phyloP scores from a whole-genome alignment of 495 filamentous ascomycete genomes.

The Ascobolus immersus region DNA sequence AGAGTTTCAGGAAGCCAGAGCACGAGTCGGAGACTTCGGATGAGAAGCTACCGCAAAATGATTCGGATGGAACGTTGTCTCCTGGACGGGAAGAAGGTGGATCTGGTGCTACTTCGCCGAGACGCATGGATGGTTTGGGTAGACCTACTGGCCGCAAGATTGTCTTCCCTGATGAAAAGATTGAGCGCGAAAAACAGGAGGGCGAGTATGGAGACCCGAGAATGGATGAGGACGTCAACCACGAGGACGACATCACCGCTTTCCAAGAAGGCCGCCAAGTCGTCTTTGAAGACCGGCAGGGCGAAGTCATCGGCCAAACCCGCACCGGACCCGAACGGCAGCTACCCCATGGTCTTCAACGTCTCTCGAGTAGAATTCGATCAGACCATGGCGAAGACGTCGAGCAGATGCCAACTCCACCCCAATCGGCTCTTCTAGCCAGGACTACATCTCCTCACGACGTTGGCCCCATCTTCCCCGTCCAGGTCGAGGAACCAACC shows the following conservation, averaged over 20 bases:
- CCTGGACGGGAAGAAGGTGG: slow-evolving; percentile 30
- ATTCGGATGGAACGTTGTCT: slow-evolving; percentile 22
- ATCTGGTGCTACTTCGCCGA: slow-evolving; percentile 10
- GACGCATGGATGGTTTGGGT: no score
- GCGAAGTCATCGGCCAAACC: slow-evolving; percentile 40
- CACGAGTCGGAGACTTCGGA: slow-evolving; percentile 26
- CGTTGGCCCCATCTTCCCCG: no score
- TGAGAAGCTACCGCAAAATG: slow-evolving; percentile 23
- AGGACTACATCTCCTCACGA: no score
- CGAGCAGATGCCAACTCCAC: slow-evolving; percentile 12
- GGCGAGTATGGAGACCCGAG: no score
- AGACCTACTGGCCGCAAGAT: no score
- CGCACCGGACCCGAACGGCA: slow-evolving; percentile 1
- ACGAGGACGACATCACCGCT: slow-evolving; percentile 25
- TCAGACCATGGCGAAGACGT: slow-evolving; percentile 24
- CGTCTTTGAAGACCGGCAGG: slow-evolving; percentile 65
- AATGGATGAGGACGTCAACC: no score
- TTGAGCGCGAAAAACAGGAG: no score
- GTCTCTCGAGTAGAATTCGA: slow-evolving; percentile 4
- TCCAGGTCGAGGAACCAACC: no score
- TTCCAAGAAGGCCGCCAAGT: slow-evolving; percentile 67
- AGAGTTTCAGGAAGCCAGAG: slow-evolving; percentile 29
- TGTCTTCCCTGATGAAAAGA: no score
- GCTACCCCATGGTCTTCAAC: slow-evolving; percentile 7
- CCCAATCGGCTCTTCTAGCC: slow-evolving; percentile 8